phyloP scores from a whole-genome alignment of 75 land plant genomes.

The Azolla pinnata region DNA sequence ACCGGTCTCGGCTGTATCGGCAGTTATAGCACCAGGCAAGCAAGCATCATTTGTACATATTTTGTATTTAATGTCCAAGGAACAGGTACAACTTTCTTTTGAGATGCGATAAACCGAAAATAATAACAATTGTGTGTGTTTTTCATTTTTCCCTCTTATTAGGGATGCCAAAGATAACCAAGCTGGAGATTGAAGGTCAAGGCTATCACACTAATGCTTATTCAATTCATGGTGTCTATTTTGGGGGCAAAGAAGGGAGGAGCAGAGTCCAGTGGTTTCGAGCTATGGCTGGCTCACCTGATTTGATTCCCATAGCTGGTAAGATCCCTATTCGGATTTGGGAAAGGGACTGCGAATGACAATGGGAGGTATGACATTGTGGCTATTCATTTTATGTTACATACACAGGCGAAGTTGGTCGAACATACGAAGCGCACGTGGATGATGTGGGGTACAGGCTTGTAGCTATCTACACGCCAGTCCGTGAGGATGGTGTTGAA shows the following conservation, averaged over 20 bases:
- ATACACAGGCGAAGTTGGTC: slow-evolving; percentile 67
- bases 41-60: not conserved
- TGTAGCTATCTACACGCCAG: slow-evolving; percentile 85
- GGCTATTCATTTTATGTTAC: slow-evolving; percentile 5
- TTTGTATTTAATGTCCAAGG: not conserved
- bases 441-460: slow-evolving; percentile 97
- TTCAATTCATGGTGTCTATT: slow-evolving; percentile 85
- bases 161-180: slow-evolving; percentile 77
- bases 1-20: slow-evolving; percentile 42
- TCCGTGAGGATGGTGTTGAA: slow-evolving; percentile 92
- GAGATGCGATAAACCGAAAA: too few relatives aligned
- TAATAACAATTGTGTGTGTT: not conserved
- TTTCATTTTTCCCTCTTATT: slow-evolving; percentile 4
- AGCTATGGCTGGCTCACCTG: slow-evolving; percentile 98
- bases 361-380: too few relatives aligned
- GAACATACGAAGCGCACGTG: slow-evolving; percentile 95
- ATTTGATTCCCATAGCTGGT: slow-evolving; percentile 93
- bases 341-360: too few relatives aligned
- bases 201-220: slow-evolving; percentile 96
- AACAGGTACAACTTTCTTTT: not conserved
- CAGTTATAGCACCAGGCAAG: slow-evolving; percentile 53
- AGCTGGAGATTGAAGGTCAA: slow-evolving; percentile 89
- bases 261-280: slow-evolving; percentile 96
- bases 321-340: too few relatives aligned
- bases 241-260: slow-evolving; percentile 93